Evolutionary conservation across 306 rosid species (phyloP), one percentile per base, ranked within the genome.

Genomic region (Cercis canadensis): DNA sequence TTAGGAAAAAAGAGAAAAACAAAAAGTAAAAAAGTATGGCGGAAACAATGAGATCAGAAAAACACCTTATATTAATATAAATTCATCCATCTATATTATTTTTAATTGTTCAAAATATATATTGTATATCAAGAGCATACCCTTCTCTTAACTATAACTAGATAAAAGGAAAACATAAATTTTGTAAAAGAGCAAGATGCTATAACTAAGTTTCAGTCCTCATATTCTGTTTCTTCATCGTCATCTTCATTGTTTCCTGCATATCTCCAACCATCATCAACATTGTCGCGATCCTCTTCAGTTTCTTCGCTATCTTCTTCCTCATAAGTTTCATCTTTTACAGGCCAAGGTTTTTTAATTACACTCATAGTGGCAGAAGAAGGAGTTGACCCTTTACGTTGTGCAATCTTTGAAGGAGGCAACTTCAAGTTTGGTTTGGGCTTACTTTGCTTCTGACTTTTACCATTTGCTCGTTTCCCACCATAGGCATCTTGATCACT

Each of bases 271-370:
- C 97, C 96, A 44, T 91, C 96, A 77, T 94, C 96, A 60, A 85
- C 88, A 50, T 90, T 90, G 74, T 94, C 96, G 3, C 96, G 91
- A 75, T 94, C 97, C 80, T 94, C 97, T 72, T 94, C 98, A 0
- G 98, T 94, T 82, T 94, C 98, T 87, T 94, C 98, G 15, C 97
- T 94, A 57, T 93, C 98, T 24, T 24, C 97, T 50, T 85, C 91
- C 69, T 92, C 94, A 1, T 57, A 88, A 19, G 74, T 71, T 65
- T 90, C 98, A 29, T 86, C 96, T 78, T 89, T 89, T 65, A 75
- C 84, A 0, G 90, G 84, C 98, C 98, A 93, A 32, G 92, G 75
- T 43, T 86, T 93, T 72, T 93, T 93, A 55, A 69, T 52, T 13
- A 76, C 75, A 75, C 54, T 81, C 54, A 81, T 62, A 17, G 85